Percentiles rank a stretch among this genome's conserved stretches.
phyloP scores from a whole-genome alignment of 768 basidiomycete genomes.

The Kwoniella pini region DNA sequence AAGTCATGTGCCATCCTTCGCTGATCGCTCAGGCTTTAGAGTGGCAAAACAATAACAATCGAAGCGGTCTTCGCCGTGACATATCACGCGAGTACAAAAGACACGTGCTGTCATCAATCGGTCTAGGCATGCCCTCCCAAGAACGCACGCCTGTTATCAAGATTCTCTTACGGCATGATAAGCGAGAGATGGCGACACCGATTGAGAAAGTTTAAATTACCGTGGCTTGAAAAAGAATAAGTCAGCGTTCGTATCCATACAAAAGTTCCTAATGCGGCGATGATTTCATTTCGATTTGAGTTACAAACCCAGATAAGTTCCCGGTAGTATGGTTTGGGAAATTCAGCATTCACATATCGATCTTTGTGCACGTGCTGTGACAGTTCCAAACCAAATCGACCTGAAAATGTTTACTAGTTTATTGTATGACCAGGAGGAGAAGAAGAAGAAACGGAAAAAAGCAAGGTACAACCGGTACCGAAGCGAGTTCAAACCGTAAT shows the following conservation, averaged over 20 bases:
- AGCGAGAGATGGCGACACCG: neutral
- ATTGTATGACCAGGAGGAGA: too few relatives aligned
- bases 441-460: too few relatives aligned
- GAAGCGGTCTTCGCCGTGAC: neutral
- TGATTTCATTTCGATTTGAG: too few relatives aligned
- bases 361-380: too few relatives aligned
- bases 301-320: too few relatives aligned
- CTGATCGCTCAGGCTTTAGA: neutral
- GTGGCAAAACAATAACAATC: neutral
- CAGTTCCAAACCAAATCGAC: too few relatives aligned
- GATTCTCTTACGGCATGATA: neutral
- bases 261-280: neutral
- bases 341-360: too few relatives aligned
- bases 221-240: neutral
- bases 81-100: too few relatives aligned
- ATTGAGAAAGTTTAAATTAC: neutral
- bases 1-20: neutral
- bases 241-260: neutral
- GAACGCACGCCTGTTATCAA: too few relatives aligned
- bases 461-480: neutral
- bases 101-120: neutral
- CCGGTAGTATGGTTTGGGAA: too few relatives aligned
- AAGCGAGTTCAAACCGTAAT: conserved; percentile 5
- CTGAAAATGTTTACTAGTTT: too few relatives aligned
- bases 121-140: too few relatives aligned